These are phyloP conservation scores for Pyricularia grisea DNA, from an alignment of 2,329 filamentous ascomycete species.

Conservation along the genomic window DNA sequence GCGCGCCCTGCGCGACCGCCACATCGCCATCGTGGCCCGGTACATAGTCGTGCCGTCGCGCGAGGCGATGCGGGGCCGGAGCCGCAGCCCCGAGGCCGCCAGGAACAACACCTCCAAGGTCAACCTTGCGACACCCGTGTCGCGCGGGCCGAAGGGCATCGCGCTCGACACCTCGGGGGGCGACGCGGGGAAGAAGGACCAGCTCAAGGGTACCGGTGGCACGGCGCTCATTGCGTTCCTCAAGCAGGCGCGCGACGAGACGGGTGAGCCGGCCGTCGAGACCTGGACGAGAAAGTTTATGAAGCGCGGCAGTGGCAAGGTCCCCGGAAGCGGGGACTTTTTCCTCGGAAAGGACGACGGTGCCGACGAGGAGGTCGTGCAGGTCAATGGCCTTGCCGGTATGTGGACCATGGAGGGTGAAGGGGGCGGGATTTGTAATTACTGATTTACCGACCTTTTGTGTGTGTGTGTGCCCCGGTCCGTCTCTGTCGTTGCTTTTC, in stretches of 20 bases:
- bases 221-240: slow-evolving; percentile 92
- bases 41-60: slow-evolving; percentile 89
- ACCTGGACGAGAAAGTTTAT: slow-evolving; percentile 51
- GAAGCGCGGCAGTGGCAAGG: slow-evolving; percentile 30
- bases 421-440: slow-evolving; percentile 54
- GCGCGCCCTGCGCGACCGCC: slow-evolving; percentile 72
- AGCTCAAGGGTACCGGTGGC: slow-evolving; percentile 82
- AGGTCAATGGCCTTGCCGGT: slow-evolving; percentile 62
- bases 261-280: slow-evolving; percentile 77
- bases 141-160: slow-evolving; percentile 14
- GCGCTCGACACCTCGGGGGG: slow-evolving; percentile 16
- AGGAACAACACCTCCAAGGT: slow-evolving; percentile 23
- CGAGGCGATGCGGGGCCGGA: slow-evolving; percentile 56
- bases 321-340: slow-evolving; percentile 43
- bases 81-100: slow-evolving; percentile 40
- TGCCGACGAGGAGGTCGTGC: slow-evolving; percentile 30
- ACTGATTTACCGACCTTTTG: slow-evolving; percentile 20
- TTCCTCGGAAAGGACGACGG: slow-evolving; percentile 42
- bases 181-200: slow-evolving; percentile 26
- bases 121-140: slow-evolving; percentile 55
- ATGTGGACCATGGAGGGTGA: slow-evolving; percentile 84
- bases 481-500: neutral
- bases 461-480: neutral
- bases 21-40: slow-evolving; percentile 90
- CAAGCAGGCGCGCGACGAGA: slow-evolving; percentile 94